A percentile compares a stretch with the other conserved stretches of the same genome.
Conservation (phyloP, 495 filamentous ascomycete genomes). For the Penicillium subrubescens region DNA sequence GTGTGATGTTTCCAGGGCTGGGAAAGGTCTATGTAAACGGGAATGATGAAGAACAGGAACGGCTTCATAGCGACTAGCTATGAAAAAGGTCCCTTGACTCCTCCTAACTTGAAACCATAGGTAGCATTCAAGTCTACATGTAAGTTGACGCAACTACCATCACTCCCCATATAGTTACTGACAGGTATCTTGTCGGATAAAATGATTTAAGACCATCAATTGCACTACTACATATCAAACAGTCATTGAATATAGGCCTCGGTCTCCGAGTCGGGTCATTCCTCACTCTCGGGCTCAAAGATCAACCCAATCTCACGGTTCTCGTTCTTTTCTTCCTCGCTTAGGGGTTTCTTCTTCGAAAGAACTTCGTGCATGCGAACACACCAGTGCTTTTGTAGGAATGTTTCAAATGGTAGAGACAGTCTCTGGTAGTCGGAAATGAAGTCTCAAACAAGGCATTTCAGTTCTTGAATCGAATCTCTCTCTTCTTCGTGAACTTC, state of each 20-base stretch:
- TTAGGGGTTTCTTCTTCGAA: background rate
- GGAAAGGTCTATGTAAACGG: too few species aligned
- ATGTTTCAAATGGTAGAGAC: background rate
- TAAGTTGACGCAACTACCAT: too few species aligned
- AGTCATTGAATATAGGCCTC: background rate
- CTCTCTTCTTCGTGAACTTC: background rate
- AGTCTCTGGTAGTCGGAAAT: background rate
- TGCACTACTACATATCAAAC: background rate
- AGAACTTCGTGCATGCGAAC: background rate
- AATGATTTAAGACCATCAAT: too few species aligned
- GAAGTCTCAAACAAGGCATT: background rate
- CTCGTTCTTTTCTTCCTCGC: background rate
- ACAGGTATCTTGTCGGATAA: too few species aligned
- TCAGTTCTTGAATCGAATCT: background rate
- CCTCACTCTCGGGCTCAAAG: background rate
- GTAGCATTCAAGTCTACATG: too few species aligned
- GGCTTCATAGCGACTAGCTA: too few species aligned
- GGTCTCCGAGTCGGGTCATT: background rate
- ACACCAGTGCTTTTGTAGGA: background rate
- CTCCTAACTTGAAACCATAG: too few species aligned
- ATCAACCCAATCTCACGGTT: background rate
- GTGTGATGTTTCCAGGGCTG: too few species aligned
- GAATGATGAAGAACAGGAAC: too few species aligned
- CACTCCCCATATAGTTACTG: too few species aligned
- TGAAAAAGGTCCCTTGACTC: too few species aligned